These are phyloP conservation scores for Colletotrichum karsti DNA, from an alignment of 2,329 filamentous ascomycete species.

Conservation along the genomic window DNA sequence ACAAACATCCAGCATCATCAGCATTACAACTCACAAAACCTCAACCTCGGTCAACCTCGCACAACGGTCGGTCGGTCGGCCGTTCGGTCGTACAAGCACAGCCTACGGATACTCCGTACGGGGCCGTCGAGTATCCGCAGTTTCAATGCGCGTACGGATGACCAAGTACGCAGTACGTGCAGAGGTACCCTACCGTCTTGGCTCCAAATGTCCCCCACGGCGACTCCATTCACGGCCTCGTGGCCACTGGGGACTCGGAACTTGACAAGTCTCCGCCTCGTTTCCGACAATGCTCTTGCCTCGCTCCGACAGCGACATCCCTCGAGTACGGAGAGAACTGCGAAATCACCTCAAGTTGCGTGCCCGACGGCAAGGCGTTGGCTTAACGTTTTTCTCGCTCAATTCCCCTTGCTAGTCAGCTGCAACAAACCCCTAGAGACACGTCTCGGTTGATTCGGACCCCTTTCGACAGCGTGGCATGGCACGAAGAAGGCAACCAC, in stretches of 20 bases:
- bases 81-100: background rate
- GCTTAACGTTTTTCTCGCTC: background rate
- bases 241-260: constrained; percentile 10
- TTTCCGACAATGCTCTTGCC: background rate
- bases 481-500: background rate
- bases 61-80: background rate
- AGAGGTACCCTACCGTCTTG: no score
- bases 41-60: constrained; percentile 7
- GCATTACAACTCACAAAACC: background rate
- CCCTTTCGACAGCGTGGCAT: background rate
- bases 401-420: background rate
- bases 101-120: background rate
- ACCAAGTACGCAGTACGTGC: no score
- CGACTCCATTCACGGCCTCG: constrained; percentile 15
- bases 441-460: background rate
- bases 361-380: background rate
- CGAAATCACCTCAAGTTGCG: background rate
- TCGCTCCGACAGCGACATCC: background rate
- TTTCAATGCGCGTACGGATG: background rate
- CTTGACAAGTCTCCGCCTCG: constrained; percentile 7
- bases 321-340: background rate
- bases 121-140: background rate
- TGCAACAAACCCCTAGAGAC: constrained; percentile 5
- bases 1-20: background rate
- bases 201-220: constrained; percentile 5